These are phyloP conservation scores for Solanum hybrid DNA, from an alignment of 305 asterid genomes.

Conservation along the genomic window DNA sequence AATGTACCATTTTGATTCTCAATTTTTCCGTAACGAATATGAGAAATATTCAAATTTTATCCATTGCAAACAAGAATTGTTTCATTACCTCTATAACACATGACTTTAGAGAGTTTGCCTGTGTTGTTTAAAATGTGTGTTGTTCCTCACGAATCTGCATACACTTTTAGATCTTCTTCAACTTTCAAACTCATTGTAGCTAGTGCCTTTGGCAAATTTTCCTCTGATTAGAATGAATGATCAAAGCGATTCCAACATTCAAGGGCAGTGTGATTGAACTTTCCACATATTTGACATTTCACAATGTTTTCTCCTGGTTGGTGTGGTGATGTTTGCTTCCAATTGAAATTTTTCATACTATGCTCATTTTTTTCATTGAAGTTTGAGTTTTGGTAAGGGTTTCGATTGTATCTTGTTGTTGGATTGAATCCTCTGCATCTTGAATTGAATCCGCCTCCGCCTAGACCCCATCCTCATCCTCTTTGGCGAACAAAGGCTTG, in stretches of 20 bases:
- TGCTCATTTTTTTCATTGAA: neutral
- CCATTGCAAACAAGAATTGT: neutral
- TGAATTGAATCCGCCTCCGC: neutral
- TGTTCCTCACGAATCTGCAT: neutral
- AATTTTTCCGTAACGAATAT: neutral
- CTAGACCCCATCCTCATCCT: neutral
- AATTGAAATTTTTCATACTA: neutral
- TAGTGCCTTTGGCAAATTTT: neutral
- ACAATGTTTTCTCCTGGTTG: neutral
- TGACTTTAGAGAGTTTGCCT: neutral
- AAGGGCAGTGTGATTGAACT: no score
- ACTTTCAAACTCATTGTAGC: neutral
- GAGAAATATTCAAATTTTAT: neutral
- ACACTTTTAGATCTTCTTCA: neutral
- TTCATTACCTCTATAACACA: neutral
- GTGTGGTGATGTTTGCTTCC: neutral
- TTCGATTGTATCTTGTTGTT: neutral
- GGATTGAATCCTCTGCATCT: neutral
- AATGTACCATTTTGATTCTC: neutral
- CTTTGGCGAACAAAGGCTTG: neutral
- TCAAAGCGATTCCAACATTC: neutral
- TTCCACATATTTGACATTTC: no score
- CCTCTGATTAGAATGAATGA: neutral
- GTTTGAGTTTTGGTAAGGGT: neutral
- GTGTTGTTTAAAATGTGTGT: neutral